Conservation (phyloP, 495 filamentous ascomycete species). For the Tuber magnatum region DNA sequence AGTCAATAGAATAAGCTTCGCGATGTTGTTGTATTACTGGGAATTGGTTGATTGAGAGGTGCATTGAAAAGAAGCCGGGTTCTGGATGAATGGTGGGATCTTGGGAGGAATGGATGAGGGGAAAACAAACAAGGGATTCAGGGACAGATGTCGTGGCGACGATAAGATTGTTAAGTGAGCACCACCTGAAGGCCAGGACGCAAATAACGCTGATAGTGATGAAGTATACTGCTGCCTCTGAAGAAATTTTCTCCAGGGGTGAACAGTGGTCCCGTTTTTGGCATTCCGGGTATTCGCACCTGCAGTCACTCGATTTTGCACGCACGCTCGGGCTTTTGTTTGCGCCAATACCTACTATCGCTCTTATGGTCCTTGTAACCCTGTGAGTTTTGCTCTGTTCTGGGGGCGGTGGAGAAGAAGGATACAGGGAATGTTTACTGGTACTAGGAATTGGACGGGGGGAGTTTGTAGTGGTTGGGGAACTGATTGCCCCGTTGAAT, state of each 20-base stretch:
- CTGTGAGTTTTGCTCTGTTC: not conserved
- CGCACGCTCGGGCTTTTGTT: not conserved
- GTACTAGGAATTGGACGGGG: not conserved
- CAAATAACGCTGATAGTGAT: not conserved
- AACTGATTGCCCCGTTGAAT: not conserved
- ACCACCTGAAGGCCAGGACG: not conserved
- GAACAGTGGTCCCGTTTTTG: not conserved
- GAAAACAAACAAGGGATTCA: not conserved
- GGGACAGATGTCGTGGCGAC: not conserved
- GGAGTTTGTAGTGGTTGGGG: not conserved
- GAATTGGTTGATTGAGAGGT: not conserved
- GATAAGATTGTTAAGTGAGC: not conserved
- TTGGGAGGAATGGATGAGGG: not conserved
- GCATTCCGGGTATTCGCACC: not conserved
- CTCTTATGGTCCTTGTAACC: not conserved
- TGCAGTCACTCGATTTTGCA: not conserved
- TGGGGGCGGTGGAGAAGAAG: not conserved
- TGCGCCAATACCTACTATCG: not conserved
- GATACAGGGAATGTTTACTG: not conserved
- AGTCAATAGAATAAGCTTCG: not conserved
- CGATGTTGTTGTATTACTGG: not conserved
- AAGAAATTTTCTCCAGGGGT: not conserved
- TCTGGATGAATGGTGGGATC: not conserved
- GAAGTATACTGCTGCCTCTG: not conserved
- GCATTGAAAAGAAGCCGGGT: not conserved